A percentile compares a stretch with the other conserved stretches of the same genome.
Conservation (phyloP, 495 filamentous ascomycete species). For the Delitschia confertaspora region DNA sequence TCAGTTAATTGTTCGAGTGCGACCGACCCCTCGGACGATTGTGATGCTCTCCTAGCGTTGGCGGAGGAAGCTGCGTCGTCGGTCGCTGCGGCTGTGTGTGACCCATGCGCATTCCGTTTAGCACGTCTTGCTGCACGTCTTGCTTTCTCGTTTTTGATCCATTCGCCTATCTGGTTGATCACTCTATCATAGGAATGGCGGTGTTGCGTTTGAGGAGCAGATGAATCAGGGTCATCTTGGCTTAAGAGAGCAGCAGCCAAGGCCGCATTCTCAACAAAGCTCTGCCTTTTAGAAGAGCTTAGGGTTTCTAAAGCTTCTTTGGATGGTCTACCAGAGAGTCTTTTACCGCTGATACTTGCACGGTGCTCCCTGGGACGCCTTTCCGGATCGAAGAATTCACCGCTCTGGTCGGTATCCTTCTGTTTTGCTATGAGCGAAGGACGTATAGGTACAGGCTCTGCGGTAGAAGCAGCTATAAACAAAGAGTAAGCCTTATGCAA, state of each 20-base stretch:
- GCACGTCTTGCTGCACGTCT: slow-evolving; percentile 49
- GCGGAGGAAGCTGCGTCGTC: too few relatives aligned
- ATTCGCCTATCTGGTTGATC: slow-evolving; percentile 63
- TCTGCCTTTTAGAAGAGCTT: slow-evolving; percentile 7
- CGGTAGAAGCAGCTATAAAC: slow-evolving; percentile 34
- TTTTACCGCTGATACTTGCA: slow-evolving; percentile 20
- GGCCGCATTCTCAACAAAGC: slow-evolving; percentile 6
- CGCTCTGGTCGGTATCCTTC: slow-evolving; percentile 29
- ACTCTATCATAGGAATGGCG: slow-evolving; percentile 40
- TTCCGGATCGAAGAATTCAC: slow-evolving; percentile 29
- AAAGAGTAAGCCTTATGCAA: slow-evolving; percentile 8
- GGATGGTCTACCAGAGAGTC: slow-evolving; percentile 30
- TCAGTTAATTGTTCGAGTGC: slow-evolving; percentile 33
- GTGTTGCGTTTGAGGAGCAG: slow-evolving; percentile 1
- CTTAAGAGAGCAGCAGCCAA: slow-evolving; percentile 9
- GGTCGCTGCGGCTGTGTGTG: slow-evolving; percentile 13
- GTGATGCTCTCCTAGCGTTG: slow-evolving; percentile 21
- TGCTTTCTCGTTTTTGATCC: slow-evolving; percentile 68
- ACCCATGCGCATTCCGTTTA: slow-evolving; percentile 28
- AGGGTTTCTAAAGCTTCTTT: slow-evolving; percentile 14
- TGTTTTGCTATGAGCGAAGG: slow-evolving; percentile 32
- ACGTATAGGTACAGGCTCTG: slow-evolving; percentile 33
- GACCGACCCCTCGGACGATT: slow-evolving; percentile 27
- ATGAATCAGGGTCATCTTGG: slow-evolving; percentile 15
- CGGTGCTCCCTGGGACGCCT: slow-evolving; percentile 28